Evolutionary conservation across 768 basidiomycete genomes (phyloP).

Genomic region (Phlegmacium glaucopus): DNA sequence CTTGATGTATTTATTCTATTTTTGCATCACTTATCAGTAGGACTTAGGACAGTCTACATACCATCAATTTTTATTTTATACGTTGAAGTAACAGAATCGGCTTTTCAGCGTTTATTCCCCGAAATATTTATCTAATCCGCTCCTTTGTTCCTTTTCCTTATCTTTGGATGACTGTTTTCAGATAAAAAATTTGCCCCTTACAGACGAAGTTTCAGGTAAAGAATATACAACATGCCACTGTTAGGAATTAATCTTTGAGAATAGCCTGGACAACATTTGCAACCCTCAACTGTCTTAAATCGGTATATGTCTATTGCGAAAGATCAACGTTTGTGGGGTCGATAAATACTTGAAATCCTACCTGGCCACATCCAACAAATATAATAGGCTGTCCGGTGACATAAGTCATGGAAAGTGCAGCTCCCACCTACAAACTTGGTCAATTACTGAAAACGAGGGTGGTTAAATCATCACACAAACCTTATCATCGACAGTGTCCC

Average conservation of each 20-base stretch:
- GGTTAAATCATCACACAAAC: slow-evolving; percentile 36
- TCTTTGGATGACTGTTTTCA: too few relatives aligned
- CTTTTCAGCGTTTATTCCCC: too few relatives aligned
- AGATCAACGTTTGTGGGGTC: not conserved
- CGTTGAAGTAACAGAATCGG: too few relatives aligned
- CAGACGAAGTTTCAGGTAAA: not conserved
- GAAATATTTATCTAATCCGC: too few relatives aligned
- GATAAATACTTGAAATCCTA: slow-evolving; percentile 29
- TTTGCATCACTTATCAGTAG: too few relatives aligned
- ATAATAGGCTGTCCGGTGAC: slow-evolving; percentile 98
- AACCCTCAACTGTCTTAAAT: slow-evolving; percentile 87
- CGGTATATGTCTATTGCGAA: slow-evolving; percentile 82
- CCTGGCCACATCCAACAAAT: slow-evolving; percentile 98
- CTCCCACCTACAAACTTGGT: slow-evolving; percentile 73
- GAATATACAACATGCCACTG: not conserved
- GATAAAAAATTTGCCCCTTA: not conserved
- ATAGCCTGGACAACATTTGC: slow-evolving; percentile 93
- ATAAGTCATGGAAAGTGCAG: slow-evolving; percentile 98
- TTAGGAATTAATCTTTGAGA: slow-evolving; percentile 56
- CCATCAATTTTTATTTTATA: too few relatives aligned
- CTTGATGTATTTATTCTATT: too few relatives aligned
- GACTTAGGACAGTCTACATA: too few relatives aligned
- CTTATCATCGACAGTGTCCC: slow-evolving; percentile 98
- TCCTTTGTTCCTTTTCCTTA: too few relatives aligned
- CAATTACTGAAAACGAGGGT: slow-evolving; percentile 1